Conservation (phyloP, 1,139 yeast genomes). For the Candida tetrigidarum region DNA sequence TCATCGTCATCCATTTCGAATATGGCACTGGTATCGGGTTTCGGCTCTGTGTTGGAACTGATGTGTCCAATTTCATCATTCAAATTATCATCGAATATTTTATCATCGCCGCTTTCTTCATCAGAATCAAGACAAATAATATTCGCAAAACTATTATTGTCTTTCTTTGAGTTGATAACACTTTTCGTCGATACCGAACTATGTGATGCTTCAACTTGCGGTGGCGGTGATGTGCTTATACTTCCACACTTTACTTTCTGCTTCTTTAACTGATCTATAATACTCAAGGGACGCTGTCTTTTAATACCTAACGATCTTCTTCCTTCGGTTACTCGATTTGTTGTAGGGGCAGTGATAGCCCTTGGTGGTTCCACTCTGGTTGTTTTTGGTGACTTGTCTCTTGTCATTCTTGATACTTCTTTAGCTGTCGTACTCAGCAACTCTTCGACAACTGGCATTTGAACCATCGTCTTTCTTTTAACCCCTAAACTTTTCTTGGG, state of each 20-base stretch:
- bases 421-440: neutral
- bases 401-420: neutral
- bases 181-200: no score
- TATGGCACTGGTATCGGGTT: neutral
- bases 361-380: neutral
- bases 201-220: neutral
- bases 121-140: conserved; percentile 9
- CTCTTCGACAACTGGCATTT: conserved; percentile 1
- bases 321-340: neutral
- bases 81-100: conserved; percentile 33
- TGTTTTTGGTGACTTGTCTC: neutral
- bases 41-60: conserved; percentile 1
- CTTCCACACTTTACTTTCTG: no score
- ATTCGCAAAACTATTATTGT: neutral
- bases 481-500: conserved; percentile 9
- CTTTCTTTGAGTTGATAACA: neutral
- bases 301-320: conserved; percentile 23
- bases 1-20: conserved; percentile 8
- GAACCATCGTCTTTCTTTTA: conserved; percentile 1
- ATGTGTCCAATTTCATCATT: conserved; percentile 27
- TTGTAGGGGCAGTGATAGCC: neutral
- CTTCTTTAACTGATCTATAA: conserved; percentile 20
- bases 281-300: conserved; percentile 15
- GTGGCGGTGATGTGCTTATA: no score
- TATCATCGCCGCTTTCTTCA: conserved; percentile 21